These are phyloP conservation scores for Cryphonectria japonica DNA, from an alignment of 2,329 filamentous ascomycete genomes.

Conservation along the genomic window DNA sequence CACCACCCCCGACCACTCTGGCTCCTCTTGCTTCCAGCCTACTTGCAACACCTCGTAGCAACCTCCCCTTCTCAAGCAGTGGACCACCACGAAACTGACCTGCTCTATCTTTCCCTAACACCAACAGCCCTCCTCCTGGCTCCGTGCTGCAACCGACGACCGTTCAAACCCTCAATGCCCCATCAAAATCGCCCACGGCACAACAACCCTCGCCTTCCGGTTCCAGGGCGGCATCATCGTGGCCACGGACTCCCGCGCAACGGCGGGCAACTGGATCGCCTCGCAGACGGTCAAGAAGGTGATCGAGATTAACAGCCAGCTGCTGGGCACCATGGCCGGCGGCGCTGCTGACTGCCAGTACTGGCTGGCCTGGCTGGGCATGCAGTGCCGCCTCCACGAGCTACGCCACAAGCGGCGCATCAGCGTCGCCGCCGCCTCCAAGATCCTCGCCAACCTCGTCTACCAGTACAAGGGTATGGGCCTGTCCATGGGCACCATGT, in stretches of 20 bases:
- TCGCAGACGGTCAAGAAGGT: constrained; percentile 99
- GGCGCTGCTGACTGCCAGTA: constrained; percentile 99
- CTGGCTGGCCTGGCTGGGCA: constrained; percentile 98
- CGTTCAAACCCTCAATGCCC: constrained; percentile 94
- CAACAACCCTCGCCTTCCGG: constrained; percentile 95
- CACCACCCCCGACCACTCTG: neutral
- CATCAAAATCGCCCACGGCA: constrained; percentile 99
- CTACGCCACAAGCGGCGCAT: constrained; percentile 99
- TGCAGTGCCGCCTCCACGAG: constrained; percentile 99
- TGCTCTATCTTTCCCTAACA: neutral
- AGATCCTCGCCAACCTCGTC: constrained; percentile 97
- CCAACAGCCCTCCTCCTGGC: constrained; percentile 82
- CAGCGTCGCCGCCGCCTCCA: constrained; percentile 93
- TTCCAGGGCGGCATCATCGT: constrained; percentile 99
- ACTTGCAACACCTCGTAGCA: neutral
- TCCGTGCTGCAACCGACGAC: constrained; percentile 96
- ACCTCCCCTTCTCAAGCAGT: constrained; percentile 21
- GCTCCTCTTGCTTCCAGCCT: neutral
- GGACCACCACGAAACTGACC: constrained; percentile 8
- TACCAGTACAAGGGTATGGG: constrained; percentile 99
- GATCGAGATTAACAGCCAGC: constrained; percentile 93
- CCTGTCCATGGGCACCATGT: constrained; percentile 99
- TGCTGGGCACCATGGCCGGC: constrained; percentile 97
- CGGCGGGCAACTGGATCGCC: constrained; percentile 98
- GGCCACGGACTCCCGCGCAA: constrained; percentile 94